Conservation (phyloP, 345 rosid species). For the Erysimum cheiranthoides region DNA sequence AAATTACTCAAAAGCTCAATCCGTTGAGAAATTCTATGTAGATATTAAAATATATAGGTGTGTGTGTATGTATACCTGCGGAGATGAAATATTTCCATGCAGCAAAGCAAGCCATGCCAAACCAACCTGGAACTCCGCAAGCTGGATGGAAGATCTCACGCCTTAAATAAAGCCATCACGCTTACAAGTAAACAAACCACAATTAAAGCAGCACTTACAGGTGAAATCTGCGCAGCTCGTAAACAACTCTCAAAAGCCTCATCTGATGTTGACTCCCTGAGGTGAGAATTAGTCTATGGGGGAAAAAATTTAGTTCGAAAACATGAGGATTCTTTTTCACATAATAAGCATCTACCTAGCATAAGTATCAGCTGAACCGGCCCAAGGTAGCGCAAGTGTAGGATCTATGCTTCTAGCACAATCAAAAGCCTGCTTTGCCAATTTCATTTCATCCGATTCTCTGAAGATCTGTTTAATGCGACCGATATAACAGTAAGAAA, state of each 20-base stretch:
- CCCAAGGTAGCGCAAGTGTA: conserved; percentile 96
- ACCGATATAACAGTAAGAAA: not conserved
- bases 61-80: conserved; percentile 62
- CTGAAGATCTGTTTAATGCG: conserved; percentile 71
- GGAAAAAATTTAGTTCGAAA: not conserved
- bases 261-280: conserved; percentile 66
- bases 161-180: conserved; percentile 31
- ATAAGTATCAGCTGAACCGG: conserved; percentile 83
- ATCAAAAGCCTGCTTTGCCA: conserved; percentile 91
- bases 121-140: conserved; percentile 93
- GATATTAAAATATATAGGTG: not conserved
- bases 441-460: conserved; percentile 62
- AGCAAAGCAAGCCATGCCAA: conserved; percentile 78
- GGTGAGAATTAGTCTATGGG: conserved; percentile 33
- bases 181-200: conserved; percentile 14
- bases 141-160: conserved; percentile 56
- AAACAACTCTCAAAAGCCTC: conserved; percentile 95
- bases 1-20: not conserved
- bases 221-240: conserved; percentile 86
- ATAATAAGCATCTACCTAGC: conserved; percentile 57
- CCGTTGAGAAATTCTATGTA: not conserved
- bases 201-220: conserved; percentile 56
- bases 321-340: conserved; percentile 22
- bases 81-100: conserved; percentile 72
- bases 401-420: conserved; percentile 97